Conservation (phyloP, 257 asterid genomes). For the Marsdenia floribunda region DNA sequence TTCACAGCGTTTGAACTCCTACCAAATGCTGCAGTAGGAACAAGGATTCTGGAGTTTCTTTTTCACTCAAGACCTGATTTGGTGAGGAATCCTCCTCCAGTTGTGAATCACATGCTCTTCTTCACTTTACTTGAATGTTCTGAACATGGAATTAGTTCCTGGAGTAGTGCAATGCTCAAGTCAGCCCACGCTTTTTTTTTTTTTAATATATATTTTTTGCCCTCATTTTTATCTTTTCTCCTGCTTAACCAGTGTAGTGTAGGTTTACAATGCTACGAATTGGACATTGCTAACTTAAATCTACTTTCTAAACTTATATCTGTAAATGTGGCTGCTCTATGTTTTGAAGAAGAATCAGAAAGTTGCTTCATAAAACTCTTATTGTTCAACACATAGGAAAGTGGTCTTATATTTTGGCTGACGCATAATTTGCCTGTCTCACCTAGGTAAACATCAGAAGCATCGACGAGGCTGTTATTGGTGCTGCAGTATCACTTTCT, state of each 20-base stretch:
- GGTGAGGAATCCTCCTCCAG: slow-evolving; percentile 43
- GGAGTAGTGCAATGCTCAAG: not conserved
- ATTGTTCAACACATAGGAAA: not conserved
- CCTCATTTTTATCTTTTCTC: no score
- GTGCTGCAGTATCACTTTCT: no score
- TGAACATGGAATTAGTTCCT: not conserved
- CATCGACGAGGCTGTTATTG: no score
- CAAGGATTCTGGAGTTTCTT: slow-evolving; percentile 76
- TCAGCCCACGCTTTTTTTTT: not conserved
- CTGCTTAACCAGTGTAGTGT: no score
- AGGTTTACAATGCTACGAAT: not conserved
- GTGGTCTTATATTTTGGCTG: slow-evolving; percentile 6
- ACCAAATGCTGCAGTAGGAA: slow-evolving; percentile 87
- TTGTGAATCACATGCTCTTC: not conserved
- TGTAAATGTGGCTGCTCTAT: not conserved
- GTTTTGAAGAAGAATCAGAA: not conserved
- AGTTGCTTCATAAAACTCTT: not conserved
- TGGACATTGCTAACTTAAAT: not conserved
- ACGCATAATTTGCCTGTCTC: no score
- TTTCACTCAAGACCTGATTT: slow-evolving; percentile 95
- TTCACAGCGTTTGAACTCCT: slow-evolving; percentile 98
- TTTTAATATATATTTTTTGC: no score
- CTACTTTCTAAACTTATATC: not conserved
- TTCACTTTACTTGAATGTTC: not conserved
- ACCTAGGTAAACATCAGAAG: no score